These are phyloP conservation scores for Ettlia oleoabundans DNA, from an alignment of 139 green algal species.

Conservation along the genomic window DNA sequence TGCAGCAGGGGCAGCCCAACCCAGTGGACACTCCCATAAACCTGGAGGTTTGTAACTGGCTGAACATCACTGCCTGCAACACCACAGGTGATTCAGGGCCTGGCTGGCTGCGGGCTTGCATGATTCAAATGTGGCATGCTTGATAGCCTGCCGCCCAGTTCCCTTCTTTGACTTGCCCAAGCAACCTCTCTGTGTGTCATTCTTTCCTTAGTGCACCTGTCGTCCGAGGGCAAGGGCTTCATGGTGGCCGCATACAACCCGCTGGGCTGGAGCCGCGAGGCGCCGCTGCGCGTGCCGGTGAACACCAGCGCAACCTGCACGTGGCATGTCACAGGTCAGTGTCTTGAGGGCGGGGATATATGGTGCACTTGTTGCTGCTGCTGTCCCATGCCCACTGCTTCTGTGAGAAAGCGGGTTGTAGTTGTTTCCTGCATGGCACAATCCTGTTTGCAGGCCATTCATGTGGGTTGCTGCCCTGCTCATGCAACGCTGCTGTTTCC, in stretches of 20 bases:
- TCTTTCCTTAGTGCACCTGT: conserved; percentile 51
- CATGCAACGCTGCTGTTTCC: no score
- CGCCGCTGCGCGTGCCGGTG: conserved; percentile 72
- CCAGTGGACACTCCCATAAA: background rate
- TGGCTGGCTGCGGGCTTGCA: background rate
- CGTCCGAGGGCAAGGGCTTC: conserved; percentile 39
- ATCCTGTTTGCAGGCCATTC: no score
- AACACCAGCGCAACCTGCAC: background rate
- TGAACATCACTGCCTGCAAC: conserved; percentile 72
- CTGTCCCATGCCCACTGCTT: no score
- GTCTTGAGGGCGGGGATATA: background rate
- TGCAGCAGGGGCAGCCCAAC: background rate
- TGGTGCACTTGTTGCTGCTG: no score
- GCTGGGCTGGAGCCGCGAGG: conserved; percentile 64
- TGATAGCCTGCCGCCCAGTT: no score
- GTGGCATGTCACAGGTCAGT: conserved; percentile 49
- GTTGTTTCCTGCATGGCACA: no score
- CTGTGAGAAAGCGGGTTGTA: no score
- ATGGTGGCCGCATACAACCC: conserved; percentile 83
- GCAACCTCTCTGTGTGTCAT: no score
- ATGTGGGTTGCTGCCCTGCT: no score
- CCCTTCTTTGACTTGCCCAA: no score
- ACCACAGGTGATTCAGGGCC: conserved; percentile 40
- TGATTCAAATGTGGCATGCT: no score
- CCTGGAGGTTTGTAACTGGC: conserved; percentile 57